Evolutionary conservation across 2,329 filamentous ascomycete genomes (phyloP), one percentile per base, ranked within the genome.

Genomic region (Colletotrichum lentis): DNA sequence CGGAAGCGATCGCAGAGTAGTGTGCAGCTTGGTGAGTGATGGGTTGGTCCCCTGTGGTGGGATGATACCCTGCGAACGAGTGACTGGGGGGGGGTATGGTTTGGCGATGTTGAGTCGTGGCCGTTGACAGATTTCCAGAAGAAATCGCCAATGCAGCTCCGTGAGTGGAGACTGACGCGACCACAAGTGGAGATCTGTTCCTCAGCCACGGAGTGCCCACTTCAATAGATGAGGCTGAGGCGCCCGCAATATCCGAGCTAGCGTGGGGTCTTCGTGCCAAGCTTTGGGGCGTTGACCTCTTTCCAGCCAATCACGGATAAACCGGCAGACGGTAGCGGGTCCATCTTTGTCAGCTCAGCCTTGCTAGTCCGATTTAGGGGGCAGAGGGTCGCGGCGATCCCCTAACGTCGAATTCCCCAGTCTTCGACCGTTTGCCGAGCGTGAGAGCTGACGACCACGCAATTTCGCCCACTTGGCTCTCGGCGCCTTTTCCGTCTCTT

Each of bases 91-190:
- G 11, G 39, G 10, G 31, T 35, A 7, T 35, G 31, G 31, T 10
- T 35, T 66, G 62, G 31, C 50, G 50, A 61, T 56, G 62, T 46
- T 49, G 49, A 44, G 49, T 67, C 49, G 65, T 65, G 44, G 62
- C 56, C 66, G 66, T 66, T 69, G 66, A 69, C 66, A 69, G 66
- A 61, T 69, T 69, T 69, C 66, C 62, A 66, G 43, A 69, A 68
- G 54, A 59, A 69, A 66, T 41, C 49, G 56, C 20, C 49, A 22
- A 49, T 61, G 50, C 50, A 44, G 50, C 20, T 37, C 8, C 31
- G 49, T 56, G 55, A 65, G 62, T 65, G 62, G 65, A 65, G 55
- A 12, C 43, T n/a, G 44, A 4, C 27, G 35, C 27, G 20, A 53
- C 54, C 35, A 24, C 27, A 41, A 35, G 60, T 58, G 60, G 64